phyloP scores from a whole-genome alignment of 768 basidiomycete genomes.

The Hygrophoropsis aurantiaca region DNA sequence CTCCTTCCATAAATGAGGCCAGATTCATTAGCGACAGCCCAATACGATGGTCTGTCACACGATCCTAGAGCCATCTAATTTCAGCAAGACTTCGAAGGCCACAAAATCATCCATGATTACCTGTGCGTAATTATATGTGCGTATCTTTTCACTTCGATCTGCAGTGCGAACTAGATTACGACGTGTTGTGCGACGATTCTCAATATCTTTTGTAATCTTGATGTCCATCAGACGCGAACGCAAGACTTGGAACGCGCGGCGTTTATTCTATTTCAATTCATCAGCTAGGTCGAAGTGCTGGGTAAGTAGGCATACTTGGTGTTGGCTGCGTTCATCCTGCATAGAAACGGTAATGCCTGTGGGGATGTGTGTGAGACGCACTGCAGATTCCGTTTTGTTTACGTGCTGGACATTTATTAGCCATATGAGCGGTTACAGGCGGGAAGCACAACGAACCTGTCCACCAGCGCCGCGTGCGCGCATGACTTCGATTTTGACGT shows the following conservation, averaged over 20 bases:
- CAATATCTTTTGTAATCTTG: slow-evolving; percentile 69
- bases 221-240: slow-evolving; percentile 81
- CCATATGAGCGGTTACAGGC: background rate
- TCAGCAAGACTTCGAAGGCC: background rate
- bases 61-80: slow-evolving; percentile 51
- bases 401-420: slow-evolving; percentile 65
- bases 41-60: slow-evolving; percentile 91
- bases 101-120: slow-evolving; percentile 30
- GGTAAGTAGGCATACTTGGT: slow-evolving; percentile 57
- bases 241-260: slow-evolving; percentile 91
- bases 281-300: background rate
- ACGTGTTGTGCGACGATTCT: slow-evolving; percentile 66
- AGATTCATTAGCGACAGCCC: slow-evolving; percentile 74
- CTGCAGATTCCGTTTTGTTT: slow-evolving; percentile 97
- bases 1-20: slow-evolving; percentile 63
- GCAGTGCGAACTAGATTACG: slow-evolving; percentile 75
- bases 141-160: slow-evolving; percentile 90
- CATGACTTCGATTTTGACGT: slow-evolving; percentile 93
- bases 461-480: slow-evolving; percentile 96
- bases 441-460: slow-evolving; percentile 52
- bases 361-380: slow-evolving; percentile 89
- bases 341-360: slow-evolving; percentile 95
- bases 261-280: slow-evolving; percentile 63
- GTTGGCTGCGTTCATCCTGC: slow-evolving; percentile 97
- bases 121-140: slow-evolving; percentile 95